Percentiles rank a stretch among this genome's conserved stretches.
Evolutionary conservation across 768 basidiomycete genomes (phyloP).

Genomic region (Russula ochroleuca): DNA sequence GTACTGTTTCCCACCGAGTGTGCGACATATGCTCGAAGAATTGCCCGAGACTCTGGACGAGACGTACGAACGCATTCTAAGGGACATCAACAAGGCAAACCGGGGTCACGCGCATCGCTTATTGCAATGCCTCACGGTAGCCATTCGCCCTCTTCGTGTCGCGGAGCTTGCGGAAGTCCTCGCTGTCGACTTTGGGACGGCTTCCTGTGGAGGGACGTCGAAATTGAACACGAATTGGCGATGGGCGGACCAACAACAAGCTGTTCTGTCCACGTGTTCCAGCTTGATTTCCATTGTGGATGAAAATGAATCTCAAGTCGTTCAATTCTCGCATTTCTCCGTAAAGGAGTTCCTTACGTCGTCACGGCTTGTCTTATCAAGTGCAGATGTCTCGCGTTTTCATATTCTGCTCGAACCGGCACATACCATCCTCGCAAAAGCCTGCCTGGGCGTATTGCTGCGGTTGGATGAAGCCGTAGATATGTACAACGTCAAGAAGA

Average conservation of each 20-base stretch:
- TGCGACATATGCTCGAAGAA: conserved; percentile 1
- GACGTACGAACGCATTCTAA: background rate
- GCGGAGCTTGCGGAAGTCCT: background rate
- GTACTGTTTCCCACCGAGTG: background rate
- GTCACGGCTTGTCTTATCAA: background rate
- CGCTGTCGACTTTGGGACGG: background rate
- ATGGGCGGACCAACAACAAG: background rate
- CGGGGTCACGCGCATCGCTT: background rate
- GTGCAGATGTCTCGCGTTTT: background rate
- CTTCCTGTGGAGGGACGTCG: background rate
- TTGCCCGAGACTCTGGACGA: conserved; percentile 1
- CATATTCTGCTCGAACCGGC: background rate
- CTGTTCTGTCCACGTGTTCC: background rate
- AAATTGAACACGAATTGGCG: conserved; percentile 5
- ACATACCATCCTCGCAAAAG: background rate
- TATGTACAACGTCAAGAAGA: background rate
- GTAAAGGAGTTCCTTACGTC: conserved; percentile 8
- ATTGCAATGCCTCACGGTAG: background rate
- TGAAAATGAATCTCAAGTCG: background rate
- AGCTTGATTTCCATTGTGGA: background rate
- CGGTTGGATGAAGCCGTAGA: background rate
- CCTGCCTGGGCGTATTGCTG: background rate
- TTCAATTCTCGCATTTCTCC: conserved; percentile 7
- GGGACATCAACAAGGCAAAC: conserved; percentile 6
- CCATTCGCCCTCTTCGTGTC: background rate